phyloP scores from a whole-genome alignment of 305 asterid genomes.

The Solanum chacoense region DNA sequence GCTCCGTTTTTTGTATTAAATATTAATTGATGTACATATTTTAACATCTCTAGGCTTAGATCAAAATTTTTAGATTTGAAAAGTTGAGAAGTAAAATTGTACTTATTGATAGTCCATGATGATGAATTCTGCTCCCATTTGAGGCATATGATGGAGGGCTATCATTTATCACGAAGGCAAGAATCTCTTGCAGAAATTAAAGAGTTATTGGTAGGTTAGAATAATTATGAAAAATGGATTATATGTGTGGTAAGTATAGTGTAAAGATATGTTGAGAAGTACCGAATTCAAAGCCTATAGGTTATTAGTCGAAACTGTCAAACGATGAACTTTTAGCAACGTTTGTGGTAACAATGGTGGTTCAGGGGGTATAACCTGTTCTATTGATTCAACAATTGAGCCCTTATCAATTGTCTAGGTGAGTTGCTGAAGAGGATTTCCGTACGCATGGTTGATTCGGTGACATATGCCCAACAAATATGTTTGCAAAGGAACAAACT shows the following conservation, averaged over 20 bases:
- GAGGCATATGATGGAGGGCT: neutral
- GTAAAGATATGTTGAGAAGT: neutral
- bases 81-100: neutral
- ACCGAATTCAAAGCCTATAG: neutral
- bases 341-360: neutral
- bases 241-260: neutral
- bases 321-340: neutral
- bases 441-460: neutral
- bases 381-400: neutral
- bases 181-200: neutral
- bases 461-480: neutral
- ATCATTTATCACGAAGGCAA: neutral
- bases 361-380: neutral
- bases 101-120: neutral
- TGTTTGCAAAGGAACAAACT: neutral
- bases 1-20: neutral
- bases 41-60: neutral
- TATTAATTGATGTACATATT: neutral
- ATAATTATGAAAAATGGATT: neutral
- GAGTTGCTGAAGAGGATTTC: neutral
- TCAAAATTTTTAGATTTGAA: neutral
- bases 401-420: neutral
- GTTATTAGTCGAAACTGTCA: neutral
- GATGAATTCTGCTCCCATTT: neutral
- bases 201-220: neutral